These are phyloP conservation scores for Melaleuca quinquenervia DNA, from an alignment of 345 rosid genomes.

Conservation along the genomic window DNA sequence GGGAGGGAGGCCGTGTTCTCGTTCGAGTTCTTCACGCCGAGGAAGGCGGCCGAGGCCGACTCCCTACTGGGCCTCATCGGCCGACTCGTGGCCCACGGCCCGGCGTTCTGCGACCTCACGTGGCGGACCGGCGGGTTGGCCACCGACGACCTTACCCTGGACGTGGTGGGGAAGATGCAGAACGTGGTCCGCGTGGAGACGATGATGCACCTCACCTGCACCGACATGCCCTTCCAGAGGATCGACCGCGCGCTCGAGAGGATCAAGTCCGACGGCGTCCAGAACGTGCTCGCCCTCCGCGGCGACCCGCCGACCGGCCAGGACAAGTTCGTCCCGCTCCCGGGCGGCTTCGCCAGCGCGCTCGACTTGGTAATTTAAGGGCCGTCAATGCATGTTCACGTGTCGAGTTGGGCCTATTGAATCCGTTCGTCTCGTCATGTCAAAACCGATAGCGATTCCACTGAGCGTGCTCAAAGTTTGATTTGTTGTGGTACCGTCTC, in stretches of 20 bases:
- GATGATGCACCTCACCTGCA: conserved; percentile 99
- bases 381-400: neutral
- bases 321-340: conserved; percentile 83
- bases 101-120: conserved; percentile 93
- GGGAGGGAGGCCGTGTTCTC: conserved; percentile 60
- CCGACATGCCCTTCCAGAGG: conserved; percentile 93
- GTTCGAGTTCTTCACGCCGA: conserved; percentile 97
- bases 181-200: conserved; percentile 84
- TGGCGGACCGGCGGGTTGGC: conserved; percentile 99
- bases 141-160: conserved; percentile 73
- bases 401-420: neutral
- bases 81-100: conserved; percentile 79
- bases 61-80: conserved; percentile 89
- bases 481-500: neutral
- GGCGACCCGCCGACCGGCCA: conserved; percentile 98
- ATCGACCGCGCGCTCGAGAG: conserved; percentile 81
- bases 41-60: conserved; percentile 87
- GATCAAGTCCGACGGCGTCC: conserved; percentile 82
- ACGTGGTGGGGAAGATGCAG: conserved; percentile 92
- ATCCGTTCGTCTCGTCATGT: neutral
- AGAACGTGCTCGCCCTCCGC: conserved; percentile 93
- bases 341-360: conserved; percentile 90
- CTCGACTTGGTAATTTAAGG: conserved; percentile 48
- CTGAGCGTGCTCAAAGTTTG: neutral
- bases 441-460: neutral